These are phyloP conservation scores for Venturia nashicola DNA, from an alignment of 2,329 filamentous ascomycete species.

Conservation along the genomic window DNA sequence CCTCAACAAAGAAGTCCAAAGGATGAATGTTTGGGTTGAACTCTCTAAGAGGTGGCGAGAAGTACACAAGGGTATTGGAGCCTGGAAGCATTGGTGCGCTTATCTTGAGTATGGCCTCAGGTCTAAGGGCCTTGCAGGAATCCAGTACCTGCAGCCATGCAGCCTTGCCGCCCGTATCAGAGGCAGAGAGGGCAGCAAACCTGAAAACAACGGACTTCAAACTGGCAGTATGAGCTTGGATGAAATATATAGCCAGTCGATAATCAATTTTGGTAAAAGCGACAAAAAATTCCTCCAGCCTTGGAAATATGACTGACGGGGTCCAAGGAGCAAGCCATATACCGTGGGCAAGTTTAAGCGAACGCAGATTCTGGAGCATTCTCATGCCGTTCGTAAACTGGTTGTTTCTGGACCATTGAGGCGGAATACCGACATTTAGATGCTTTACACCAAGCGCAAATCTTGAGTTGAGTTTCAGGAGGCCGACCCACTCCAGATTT, in stretches of 20 bases:
- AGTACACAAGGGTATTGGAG: no score
- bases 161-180: neutral
- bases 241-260: neutral
- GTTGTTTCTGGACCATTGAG: no score
- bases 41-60: neutral
- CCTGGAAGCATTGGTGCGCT: no score
- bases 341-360: neutral
- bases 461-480: neutral
- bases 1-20: neutral
- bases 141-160: neutral
- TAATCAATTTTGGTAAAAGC: no score
- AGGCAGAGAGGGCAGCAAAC: neutral
- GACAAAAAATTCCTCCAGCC: neutral
- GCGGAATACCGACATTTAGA: neutral
- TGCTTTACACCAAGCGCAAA: neutral
- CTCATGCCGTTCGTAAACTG: neutral
- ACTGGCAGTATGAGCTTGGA: neutral
- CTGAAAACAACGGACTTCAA: neutral
- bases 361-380: neutral
- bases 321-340: no score
- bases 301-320: neutral
- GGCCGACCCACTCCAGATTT: no score
- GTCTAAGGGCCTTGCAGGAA: no score
- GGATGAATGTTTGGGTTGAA: neutral
- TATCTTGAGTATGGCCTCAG: no score